A percentile compares a stretch with the other conserved stretches of the same genome.
phyloP scores from a whole-genome alignment of 2,329 filamentous ascomycete genomes.

The Sporothrix protearum region DNA sequence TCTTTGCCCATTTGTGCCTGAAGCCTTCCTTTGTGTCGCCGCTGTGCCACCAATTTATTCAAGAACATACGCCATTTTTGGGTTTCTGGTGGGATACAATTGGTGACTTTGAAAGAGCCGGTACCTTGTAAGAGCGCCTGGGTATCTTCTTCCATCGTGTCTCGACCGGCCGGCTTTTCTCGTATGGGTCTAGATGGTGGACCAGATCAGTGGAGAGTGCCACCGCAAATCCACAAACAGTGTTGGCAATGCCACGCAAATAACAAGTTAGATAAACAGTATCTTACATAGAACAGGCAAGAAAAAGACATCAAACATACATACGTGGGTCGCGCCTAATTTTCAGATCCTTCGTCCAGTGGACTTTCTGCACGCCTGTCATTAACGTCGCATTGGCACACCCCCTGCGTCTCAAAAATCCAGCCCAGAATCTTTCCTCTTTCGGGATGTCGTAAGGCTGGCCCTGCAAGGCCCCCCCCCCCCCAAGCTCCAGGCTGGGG shows the following conservation, averaged over 20 bases:
- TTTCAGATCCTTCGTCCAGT: background rate
- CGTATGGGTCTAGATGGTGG: background rate
- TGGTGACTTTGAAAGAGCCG: background rate
- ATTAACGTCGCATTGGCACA: background rate
- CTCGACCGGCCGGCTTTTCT: background rate
- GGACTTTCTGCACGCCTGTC: background rate
- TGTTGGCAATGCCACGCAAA: background rate
- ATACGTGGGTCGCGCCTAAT: background rate
- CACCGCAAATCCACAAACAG: background rate
- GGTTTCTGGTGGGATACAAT: background rate
- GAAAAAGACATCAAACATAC: background rate
- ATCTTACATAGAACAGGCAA: background rate
- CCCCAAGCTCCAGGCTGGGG: background rate
- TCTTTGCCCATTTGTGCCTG: background rate
- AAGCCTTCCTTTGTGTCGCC: background rate
- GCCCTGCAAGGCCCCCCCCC: background rate
- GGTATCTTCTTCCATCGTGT: background rate
- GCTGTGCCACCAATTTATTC: background rate
- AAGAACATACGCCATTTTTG: background rate
- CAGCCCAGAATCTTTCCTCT: constrained; percentile 12
- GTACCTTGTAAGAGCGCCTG: background rate
- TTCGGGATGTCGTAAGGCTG: constrained; percentile 18
- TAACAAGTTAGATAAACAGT: too few relatives aligned
- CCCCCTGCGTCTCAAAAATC: background rate
- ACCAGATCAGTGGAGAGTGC: background rate